phyloP scores from a whole-genome alignment of 1,284 basidiomycete genomes.

The Earliella scabrosa region DNA sequence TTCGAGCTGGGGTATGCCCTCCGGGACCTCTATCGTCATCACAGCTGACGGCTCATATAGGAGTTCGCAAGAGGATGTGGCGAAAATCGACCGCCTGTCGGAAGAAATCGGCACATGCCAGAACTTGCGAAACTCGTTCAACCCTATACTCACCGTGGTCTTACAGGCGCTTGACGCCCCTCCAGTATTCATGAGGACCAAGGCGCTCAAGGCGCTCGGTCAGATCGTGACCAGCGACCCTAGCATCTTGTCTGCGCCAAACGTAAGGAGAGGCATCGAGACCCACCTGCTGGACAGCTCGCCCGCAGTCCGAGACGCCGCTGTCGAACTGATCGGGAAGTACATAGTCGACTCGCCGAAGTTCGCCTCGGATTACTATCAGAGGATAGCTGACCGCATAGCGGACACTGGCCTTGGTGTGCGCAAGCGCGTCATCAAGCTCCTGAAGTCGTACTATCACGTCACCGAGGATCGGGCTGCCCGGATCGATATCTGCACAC shows the following conservation, averaged over 20 bases:
- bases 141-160: constrained; percentile 79
- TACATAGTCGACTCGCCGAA: constrained; percentile 89
- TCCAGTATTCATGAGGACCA: constrained; percentile 87
- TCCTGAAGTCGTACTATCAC: constrained; percentile 83
- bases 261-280: constrained; percentile 85
- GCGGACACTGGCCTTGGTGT: constrained; percentile 95
- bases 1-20: constrained; percentile 73
- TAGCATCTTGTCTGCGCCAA: constrained; percentile 71
- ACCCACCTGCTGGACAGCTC: constrained; percentile 89
- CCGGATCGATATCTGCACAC: constrained; percentile 81
- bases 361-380: constrained; percentile 86
- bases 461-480: constrained; percentile 63
- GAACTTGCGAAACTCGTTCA: constrained; percentile 76
- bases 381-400: constrained; percentile 85
- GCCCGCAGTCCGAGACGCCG: constrained; percentile 92
- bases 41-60: constrained; percentile 1
- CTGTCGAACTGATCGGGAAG: constrained; percentile 94
- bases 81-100: constrained; percentile 67
- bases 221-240: constrained; percentile 88
- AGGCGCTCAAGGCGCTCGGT: constrained; percentile 86
- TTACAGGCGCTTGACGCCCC: constrained; percentile 79
- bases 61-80: constrained; percentile 70
- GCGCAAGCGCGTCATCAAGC: constrained; percentile 93
- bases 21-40: not conserved
- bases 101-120: constrained; percentile 81